phyloP scores from a whole-genome alignment of 176 grass and related monocot genomes.

The Hordeum marinum region DNA sequence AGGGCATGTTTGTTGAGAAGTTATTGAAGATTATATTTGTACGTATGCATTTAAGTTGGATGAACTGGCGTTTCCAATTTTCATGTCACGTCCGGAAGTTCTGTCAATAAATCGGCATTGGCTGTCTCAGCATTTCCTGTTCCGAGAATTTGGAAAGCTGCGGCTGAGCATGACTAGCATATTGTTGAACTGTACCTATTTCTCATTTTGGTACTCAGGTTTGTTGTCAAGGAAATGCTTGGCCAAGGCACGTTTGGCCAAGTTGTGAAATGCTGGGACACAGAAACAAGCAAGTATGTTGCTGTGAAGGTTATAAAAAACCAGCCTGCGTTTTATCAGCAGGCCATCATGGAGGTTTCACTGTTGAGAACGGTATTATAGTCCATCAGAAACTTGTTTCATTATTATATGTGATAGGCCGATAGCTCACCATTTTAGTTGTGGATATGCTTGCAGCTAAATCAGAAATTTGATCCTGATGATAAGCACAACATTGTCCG shows the following conservation, averaged over 20 bases:
- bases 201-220: slow-evolving; percentile 50
- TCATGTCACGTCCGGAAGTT: not conserved
- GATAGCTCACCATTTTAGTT: not conserved
- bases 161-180: slow-evolving; percentile 10
- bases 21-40: not conserved
- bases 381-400: slow-evolving; percentile 4
- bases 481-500: slow-evolving; percentile 96
- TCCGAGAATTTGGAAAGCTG: not conserved
- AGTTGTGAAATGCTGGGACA: slow-evolving; percentile 88
- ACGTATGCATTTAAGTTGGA: not conserved
- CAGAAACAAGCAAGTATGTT: slow-evolving; percentile 69
- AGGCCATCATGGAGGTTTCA: slow-evolving; percentile 76
- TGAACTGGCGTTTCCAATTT: not conserved
- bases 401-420: not conserved
- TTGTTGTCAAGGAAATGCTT: slow-evolving; percentile 93
- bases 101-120: not conserved
- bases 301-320: slow-evolving; percentile 99
- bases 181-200: slow-evolving; percentile 13
- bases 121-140: not conserved
- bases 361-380: slow-evolving; percentile 68
- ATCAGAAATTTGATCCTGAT: slow-evolving; percentile 80
- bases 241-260: slow-evolving; percentile 99
- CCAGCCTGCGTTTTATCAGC: slow-evolving; percentile 90
- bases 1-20: not conserved
- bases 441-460: slow-evolving; percentile 64